Percentiles rank a stretch among this genome's conserved stretches.
phyloP scores from a whole-genome alignment of 106 monocot genomes.

The Cymbidium sinense region DNA sequence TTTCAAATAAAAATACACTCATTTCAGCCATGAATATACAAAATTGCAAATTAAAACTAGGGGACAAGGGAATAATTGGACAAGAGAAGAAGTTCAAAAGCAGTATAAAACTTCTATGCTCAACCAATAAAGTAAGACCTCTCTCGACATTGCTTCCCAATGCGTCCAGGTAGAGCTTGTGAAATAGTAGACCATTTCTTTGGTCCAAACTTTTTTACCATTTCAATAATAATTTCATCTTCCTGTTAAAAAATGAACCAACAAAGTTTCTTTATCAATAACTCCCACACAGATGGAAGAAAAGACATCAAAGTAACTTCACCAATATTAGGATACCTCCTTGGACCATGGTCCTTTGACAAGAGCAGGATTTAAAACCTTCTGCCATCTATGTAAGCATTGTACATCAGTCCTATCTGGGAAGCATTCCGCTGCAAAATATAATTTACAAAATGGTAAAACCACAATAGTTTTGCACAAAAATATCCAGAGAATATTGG shows the following conservation, averaged over 20 bases:
- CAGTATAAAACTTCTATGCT: background rate
- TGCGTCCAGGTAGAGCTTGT: slow-evolving; percentile 83
- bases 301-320: slow-evolving; percentile 1
- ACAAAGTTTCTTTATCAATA: background rate
- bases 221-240: slow-evolving; percentile 81
- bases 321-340: slow-evolving; percentile 39
- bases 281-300: background rate
- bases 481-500: background rate
- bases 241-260: slow-evolving; percentile 37
- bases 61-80: background rate
- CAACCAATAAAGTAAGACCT: slow-evolving; percentile 1
- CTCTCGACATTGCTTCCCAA: slow-evolving; percentile 73
- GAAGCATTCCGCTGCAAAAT: slow-evolving; percentile 80
- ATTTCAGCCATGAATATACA: background rate
- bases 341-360: slow-evolving; percentile 98
- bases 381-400: slow-evolving; percentile 96
- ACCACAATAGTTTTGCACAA: background rate
- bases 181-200: slow-evolving; percentile 95
- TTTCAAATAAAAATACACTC: background rate
- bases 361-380: slow-evolving; percentile 93
- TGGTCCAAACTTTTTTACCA: slow-evolving; percentile 73
- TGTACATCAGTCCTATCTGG: slow-evolving; percentile 83
- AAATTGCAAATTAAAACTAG: background rate
- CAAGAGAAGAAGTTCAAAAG: background rate
- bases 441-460: background rate